These are phyloP conservation scores for Funneliformis mosseae DNA, from an alignment of 192 early-diverging fungal species.

Conservation along the genomic window DNA sequence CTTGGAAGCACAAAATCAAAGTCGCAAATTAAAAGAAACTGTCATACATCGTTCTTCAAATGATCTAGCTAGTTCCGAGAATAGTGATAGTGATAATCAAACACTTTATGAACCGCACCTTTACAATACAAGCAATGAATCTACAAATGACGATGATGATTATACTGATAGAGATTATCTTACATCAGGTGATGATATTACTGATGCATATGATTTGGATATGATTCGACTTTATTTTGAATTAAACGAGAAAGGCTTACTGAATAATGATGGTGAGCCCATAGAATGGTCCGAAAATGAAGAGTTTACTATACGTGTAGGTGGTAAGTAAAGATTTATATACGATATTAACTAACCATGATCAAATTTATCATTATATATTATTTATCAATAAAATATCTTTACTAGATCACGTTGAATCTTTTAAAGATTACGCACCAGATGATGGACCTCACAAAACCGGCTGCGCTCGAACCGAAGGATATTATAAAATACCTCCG, in stretches of 20 bases:
- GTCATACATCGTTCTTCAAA: background rate
- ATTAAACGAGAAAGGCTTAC: background rate
- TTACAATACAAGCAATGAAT: background rate
- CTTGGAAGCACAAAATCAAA: background rate
- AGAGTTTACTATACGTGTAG: background rate
- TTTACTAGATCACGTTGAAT: background rate
- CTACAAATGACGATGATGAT: background rate
- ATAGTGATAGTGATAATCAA: background rate
- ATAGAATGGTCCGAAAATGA: background rate
- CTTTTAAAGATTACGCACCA: slow-evolving; percentile 6
- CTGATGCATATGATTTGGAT: slow-evolving; percentile 13
- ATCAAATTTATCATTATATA: background rate
- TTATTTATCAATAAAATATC: background rate
- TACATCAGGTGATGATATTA: slow-evolving; percentile 1
- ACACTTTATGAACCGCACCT: too few species aligned
- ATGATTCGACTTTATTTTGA: slow-evolving; percentile 2
- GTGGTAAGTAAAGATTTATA: background rate
- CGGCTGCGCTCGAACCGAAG: slow-evolving; percentile 84
- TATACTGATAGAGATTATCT: background rate
- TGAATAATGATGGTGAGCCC: slow-evolving; percentile 9
- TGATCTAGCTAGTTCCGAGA: background rate
- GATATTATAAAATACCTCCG: slow-evolving; percentile 69
- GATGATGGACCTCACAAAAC: slow-evolving; percentile 46
- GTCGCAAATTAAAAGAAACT: background rate
- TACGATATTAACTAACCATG: background rate